Conservation (phyloP, 768 basidiomycete genomes). For the Strobilomyces echinocephalus region DNA sequence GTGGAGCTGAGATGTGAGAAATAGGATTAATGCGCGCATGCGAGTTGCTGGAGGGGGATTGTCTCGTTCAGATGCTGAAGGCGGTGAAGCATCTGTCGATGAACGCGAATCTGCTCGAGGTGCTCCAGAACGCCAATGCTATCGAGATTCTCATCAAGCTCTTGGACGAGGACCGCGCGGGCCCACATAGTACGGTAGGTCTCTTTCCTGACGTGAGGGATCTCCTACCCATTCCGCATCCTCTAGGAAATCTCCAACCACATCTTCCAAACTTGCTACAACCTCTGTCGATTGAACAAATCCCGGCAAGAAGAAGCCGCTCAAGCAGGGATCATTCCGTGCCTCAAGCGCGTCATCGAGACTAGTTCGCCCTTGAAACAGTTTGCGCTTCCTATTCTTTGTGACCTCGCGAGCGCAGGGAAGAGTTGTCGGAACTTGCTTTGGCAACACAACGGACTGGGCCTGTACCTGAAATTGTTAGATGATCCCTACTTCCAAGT, state of each 20-base stretch:
- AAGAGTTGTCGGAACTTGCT: conserved; percentile 86
- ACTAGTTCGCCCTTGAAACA: conserved; percentile 91
- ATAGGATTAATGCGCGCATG: conserved; percentile 84
- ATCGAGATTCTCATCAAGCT: conserved; percentile 87
- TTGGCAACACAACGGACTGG: conserved; percentile 92
- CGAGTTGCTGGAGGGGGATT: conserved; percentile 80
- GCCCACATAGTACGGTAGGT: conserved; percentile 76
- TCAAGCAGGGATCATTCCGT: conserved; percentile 90
- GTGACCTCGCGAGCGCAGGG: conserved; percentile 92
- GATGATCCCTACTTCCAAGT: conserved; percentile 91
- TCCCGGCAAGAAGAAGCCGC: conserved; percentile 95
- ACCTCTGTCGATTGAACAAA: conserved; percentile 92
- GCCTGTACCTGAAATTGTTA: conserved; percentile 71
- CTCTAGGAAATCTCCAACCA: conserved; percentile 93
- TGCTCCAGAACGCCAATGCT: conserved; percentile 92
- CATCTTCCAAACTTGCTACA: conserved; percentile 95
- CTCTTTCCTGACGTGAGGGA: not conserved
- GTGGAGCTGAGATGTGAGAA: conserved; percentile 4
- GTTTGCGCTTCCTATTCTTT: conserved; percentile 94
- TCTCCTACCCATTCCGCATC: not conserved
- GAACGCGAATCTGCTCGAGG: conserved; percentile 84
- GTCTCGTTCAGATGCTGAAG: conserved; percentile 85
- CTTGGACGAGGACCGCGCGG: conserved; percentile 73
- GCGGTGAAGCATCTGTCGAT: conserved; percentile 96
- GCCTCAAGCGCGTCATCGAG: conserved; percentile 83